phyloP scores from a whole-genome alignment of 805 yeast species.

The Ogataea nonfermentans region DNA sequence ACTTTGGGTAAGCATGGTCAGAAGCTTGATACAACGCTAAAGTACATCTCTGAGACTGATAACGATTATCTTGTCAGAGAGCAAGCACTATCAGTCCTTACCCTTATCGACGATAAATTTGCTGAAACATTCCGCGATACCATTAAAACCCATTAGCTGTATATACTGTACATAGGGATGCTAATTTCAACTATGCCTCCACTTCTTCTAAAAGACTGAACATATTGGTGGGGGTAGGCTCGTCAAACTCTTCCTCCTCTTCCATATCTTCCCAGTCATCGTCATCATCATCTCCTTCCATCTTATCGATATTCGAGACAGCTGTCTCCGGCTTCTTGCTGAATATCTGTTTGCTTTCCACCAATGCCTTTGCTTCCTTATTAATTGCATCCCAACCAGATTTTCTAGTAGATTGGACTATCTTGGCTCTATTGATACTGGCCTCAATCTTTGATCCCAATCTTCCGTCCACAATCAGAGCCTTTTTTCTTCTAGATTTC shows the following conservation, averaged over 20 bases:
- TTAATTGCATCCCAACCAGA: conserved; percentile 73
- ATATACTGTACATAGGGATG: conserved; percentile 6
- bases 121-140: conserved; percentile 14
- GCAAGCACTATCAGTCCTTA: conserved; percentile 45
- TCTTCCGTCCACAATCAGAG: conserved; percentile 51
- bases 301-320: conserved; percentile 14
- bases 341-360: conserved; percentile 14
- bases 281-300: conserved; percentile 17
- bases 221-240: conserved; percentile 20
- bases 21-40: conserved; percentile 42
- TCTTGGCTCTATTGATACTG: conserved; percentile 62
- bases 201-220: conserved; percentile 30
- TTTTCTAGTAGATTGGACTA: conserved; percentile 60
- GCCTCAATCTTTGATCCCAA: conserved; percentile 61
- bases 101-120: conserved; percentile 30
- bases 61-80: conserved; percentile 58
- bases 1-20: conserved; percentile 50
- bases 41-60: conserved; percentile 47
- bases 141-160: conserved; percentile 9
- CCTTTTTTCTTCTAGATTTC: conserved; percentile 44
- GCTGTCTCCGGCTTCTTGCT: conserved; percentile 1
- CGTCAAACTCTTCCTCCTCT: conserved; percentile 9
- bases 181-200: conserved; percentile 21
- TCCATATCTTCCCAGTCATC: conserved; percentile 25
- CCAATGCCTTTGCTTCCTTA: conserved; percentile 39